These are phyloP conservation scores for Suillus subaureus DNA, from an alignment of 768 basidiomycete genomes.

Conservation along the genomic window DNA sequence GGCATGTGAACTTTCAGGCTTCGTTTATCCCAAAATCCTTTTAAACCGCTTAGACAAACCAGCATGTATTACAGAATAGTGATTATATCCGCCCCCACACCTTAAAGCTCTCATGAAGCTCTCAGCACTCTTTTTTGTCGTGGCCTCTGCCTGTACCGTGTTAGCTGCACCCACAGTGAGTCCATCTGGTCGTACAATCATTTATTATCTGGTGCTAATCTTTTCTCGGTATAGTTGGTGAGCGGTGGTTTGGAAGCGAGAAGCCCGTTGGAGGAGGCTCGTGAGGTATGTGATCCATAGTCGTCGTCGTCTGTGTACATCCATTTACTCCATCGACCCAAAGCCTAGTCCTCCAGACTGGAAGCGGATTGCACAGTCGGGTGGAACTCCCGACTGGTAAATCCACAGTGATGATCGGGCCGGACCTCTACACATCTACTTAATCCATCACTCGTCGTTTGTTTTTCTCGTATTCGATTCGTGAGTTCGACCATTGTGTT, in stretches of 20 bases:
- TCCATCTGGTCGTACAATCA: too few species aligned
- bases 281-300: neutral
- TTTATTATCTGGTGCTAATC: neutral
- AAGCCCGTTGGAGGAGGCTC: neutral
- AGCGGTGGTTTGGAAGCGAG: neutral
- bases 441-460: neutral
- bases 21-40: slow-evolving; percentile 3
- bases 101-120: slow-evolving; percentile 7
- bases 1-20: slow-evolving; percentile 13
- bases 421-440: neutral
- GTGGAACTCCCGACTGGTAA: slow-evolving; percentile 1
- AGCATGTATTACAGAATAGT: neutral
- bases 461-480: neutral
- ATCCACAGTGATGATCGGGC: neutral
- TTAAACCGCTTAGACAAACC: neutral
- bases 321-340: neutral
- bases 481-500: neutral
- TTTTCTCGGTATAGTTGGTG: neutral
- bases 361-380: neutral
- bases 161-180: slow-evolving; percentile 9
- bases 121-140: slow-evolving; percentile 3
- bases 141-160: slow-evolving; percentile 5
- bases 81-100: neutral
- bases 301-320: neutral
- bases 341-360: neutral